Evolutionary conservation across 2,329 filamentous ascomycete species (phyloP).

Genomic region (Botryotinia calthae): DNA sequence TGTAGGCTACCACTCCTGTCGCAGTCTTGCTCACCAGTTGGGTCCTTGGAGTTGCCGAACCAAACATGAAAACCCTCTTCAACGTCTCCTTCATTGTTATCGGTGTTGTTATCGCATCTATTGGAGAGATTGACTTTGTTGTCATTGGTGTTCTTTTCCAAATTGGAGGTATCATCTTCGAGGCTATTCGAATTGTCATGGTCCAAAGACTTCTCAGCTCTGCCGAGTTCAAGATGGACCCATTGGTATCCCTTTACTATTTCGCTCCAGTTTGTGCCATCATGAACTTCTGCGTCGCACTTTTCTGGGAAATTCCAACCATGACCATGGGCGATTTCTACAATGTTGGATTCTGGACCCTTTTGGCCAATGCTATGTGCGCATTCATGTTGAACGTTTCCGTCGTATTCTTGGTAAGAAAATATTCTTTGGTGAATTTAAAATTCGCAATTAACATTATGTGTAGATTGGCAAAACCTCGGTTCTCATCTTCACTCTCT

Average conservation of each 20-base stretch:
- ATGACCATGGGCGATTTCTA: constrained; percentile 69
- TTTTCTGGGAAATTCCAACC: constrained; percentile 70
- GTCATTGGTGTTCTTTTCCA: constrained; percentile 77
- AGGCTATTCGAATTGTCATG: constrained; percentile 80
- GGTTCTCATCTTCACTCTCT: constrained; percentile 80
- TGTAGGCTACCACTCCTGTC: constrained; percentile 86
- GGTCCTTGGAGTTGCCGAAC: constrained; percentile 73
- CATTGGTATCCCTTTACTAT: constrained; percentile 84
- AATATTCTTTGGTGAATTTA: not conserved
- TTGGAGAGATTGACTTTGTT: constrained; percentile 94
- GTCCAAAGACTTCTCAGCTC: constrained; percentile 79
- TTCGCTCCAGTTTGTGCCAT: constrained; percentile 80
- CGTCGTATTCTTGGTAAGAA: constrained; percentile 78
- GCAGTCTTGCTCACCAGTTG: constrained; percentile 88
- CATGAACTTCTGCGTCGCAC: constrained; percentile 74
- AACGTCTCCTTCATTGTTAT: constrained; percentile 95
- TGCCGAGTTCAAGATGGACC: constrained; percentile 88
- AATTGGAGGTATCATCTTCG: constrained; percentile 73
- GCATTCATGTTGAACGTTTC: constrained; percentile 83
- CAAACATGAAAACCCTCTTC: constrained; percentile 80
- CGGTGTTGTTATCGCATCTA: constrained; percentile 89
- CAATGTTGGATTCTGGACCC: constrained; percentile 68
- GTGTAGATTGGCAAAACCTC: constrained; percentile 81
- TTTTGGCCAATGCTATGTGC: constrained; percentile 73
- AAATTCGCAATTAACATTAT: constrained; percentile 10